Evolutionary conservation across 257 asterid species (phyloP), one percentile per base, ranked within the genome.

Genomic region (Gentiana macrophylla): DNA sequence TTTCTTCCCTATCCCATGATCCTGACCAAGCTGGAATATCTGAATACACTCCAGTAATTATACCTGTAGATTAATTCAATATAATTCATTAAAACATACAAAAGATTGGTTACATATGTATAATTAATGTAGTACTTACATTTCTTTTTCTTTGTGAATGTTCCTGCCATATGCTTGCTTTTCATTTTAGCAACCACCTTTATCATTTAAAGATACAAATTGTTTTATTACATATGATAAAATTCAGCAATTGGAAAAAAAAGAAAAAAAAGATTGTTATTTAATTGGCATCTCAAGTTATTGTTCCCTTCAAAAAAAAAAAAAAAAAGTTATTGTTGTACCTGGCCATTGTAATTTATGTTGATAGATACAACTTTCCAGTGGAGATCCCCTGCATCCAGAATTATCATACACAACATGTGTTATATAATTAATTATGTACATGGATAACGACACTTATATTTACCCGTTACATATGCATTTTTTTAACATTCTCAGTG

Each of bases 131-230:
- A 24, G 36, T 49, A n/a, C 84, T 49, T 75, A 84, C 96, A 79
- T 73, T 84, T 82, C 93, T 82, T 87, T 65, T 87, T 88, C 96
- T 88, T 88, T 35, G 94, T 88, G 76, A 88, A 88, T 62, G 96
- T 84, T 62, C 94, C 94, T 64, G 79, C 96, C 71, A 88, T 84
- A 62, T 84, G 76, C 75, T 82, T 88, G 90, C 96, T 88, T 67
- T 88, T 88, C 93, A 82, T 59, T 68, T 88, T 84, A 12, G 76
- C 86, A 65, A 88, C 90, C 57, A 84, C 91, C 94, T 84, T 86
- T 78, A 69, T 60, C 68, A 67, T 69, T 62, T 58, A 5, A 55
- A 71, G 53, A 37, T 53, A 5, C 32, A 49, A 15, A 13, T 5
- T 47, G 35, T 51, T 10, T 32, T 2, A 36, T 41, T 41, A 41